These are phyloP conservation scores for Lactarius vividus DNA, from an alignment of 768 basidiomycete genomes.

Conservation along the genomic window DNA sequence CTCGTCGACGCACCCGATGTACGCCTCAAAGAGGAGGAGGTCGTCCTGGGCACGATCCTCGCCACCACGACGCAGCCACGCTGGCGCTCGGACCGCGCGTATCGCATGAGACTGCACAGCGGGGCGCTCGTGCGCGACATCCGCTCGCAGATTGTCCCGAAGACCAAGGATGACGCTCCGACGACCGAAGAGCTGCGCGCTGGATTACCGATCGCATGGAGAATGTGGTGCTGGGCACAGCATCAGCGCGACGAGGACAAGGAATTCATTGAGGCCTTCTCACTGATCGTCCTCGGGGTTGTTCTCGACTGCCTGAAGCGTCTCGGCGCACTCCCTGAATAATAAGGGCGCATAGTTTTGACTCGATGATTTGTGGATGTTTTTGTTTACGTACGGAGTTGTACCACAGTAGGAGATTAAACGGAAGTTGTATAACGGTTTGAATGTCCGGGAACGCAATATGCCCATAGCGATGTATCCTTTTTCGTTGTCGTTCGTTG, in stretches of 20 bases:
- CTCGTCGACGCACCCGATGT: slow-evolving; percentile 55
- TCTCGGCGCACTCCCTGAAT: neutral
- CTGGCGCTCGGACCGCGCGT: slow-evolving; percentile 55
- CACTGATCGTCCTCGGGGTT: slow-evolving; percentile 54
- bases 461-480: too few relatives aligned
- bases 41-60: slow-evolving; percentile 74
- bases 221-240: slow-evolving; percentile 58
- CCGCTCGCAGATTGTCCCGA: slow-evolving; percentile 36
- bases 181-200: slow-evolving; percentile 30
- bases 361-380: neutral
- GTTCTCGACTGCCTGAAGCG: slow-evolving; percentile 6
- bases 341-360: neutral
- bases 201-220: slow-evolving; percentile 57
- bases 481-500: too few relatives aligned
- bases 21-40: slow-evolving; percentile 66
- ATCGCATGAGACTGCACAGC: slow-evolving; percentile 61
- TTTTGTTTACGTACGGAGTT: too few relatives aligned
- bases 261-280: slow-evolving; percentile 54
- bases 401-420: too few relatives aligned
- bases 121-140: slow-evolving; percentile 51
- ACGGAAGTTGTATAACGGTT: too few relatives aligned
- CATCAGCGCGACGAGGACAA: slow-evolving; percentile 32
- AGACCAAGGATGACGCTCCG: neutral
- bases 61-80: slow-evolving; percentile 63
- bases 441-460: too few relatives aligned